Evolutionary conservation across 73 alveolate genomes (phyloP).

Genomic region (Effrenium voratum): DNA sequence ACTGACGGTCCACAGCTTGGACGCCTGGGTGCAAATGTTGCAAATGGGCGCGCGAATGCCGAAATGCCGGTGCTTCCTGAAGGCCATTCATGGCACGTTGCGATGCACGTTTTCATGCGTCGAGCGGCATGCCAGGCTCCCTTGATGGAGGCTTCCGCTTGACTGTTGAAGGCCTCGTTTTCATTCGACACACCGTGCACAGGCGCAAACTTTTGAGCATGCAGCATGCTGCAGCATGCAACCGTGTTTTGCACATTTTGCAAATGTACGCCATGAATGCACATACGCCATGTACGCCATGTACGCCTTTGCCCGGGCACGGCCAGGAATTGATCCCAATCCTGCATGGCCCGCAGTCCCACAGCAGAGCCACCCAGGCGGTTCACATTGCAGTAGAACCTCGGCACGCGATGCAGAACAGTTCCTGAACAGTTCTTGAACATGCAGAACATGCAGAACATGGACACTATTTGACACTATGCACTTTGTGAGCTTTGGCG

Average conservation of each 20-base stretch:
- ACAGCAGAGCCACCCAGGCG: conserved; percentile 64
- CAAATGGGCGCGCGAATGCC: no score
- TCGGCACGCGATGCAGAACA: background rate
- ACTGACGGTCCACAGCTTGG: conserved; percentile 55
- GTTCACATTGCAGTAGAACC: conserved; percentile 62
- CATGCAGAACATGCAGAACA: background rate
- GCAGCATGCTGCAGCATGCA: background rate
- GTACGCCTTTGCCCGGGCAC: background rate
- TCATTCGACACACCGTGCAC: no score
- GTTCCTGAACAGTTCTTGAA: background rate
- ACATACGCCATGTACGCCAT: background rate
- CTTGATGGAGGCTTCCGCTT: conserved; percentile 69
- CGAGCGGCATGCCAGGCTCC: conserved; percentile 68
- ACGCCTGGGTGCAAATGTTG: no score
- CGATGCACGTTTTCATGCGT: background rate
- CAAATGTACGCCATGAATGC: background rate
- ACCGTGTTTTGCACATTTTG: background rate
- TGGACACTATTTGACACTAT: no score
- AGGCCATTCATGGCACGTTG: background rate
- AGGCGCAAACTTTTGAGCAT: background rate
- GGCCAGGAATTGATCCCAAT: conserved; percentile 61
- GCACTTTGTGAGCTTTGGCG: background rate
- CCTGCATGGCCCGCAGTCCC: conserved; percentile 66
- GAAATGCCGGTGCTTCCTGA: no score
- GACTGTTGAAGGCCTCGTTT: conserved; percentile 71